phyloP scores from a whole-genome alignment of 2,329 filamentous ascomycete species.

The Phialemoniopsis sp. region DNA sequence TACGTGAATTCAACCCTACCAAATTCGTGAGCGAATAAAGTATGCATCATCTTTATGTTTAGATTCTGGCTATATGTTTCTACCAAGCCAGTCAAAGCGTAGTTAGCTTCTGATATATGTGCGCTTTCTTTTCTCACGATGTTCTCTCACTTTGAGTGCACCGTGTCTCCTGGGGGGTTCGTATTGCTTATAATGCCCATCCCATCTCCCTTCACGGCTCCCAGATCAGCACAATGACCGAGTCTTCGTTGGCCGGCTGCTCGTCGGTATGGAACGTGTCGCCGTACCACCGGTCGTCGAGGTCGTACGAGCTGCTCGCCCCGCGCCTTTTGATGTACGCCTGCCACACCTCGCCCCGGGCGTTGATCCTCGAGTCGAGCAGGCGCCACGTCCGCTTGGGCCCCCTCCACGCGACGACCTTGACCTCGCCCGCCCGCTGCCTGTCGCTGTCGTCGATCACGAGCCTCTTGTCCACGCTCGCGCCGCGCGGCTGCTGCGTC shows the following conservation, averaged over 20 bases:
- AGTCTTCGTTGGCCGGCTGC: constrained; percentile 25
- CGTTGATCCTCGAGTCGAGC: constrained; percentile 28
- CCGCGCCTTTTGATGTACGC: constrained; percentile 33
- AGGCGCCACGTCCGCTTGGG: constrained; percentile 33
- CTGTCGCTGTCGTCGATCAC: constrained; percentile 21
- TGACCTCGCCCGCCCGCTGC: constrained; percentile 16
- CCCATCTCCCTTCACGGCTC: constrained; percentile 10
- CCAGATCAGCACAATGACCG: constrained; percentile 36
- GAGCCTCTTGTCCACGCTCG: constrained; percentile 17
- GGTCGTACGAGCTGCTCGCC: constrained; percentile 9
- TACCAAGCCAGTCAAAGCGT: too few species aligned
- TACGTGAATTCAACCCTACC: too few species aligned
- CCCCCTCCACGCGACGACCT: constrained; percentile 28
- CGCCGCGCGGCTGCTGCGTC: neutral
- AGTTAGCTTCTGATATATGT: too few species aligned
- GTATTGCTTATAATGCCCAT: neutral
- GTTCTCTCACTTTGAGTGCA: too few species aligned
- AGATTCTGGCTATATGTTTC: too few species aligned
- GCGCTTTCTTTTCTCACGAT: too few species aligned
- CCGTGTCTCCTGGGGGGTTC: neutral
- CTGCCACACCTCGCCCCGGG: constrained; percentile 38
- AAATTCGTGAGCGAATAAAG: too few species aligned
- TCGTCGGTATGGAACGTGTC: constrained; percentile 16
- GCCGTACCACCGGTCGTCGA: constrained; percentile 9
- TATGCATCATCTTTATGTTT: too few species aligned